phyloP scores from a whole-genome alignment of 345 rosid genomes.

The Salix koriyanagi region DNA sequence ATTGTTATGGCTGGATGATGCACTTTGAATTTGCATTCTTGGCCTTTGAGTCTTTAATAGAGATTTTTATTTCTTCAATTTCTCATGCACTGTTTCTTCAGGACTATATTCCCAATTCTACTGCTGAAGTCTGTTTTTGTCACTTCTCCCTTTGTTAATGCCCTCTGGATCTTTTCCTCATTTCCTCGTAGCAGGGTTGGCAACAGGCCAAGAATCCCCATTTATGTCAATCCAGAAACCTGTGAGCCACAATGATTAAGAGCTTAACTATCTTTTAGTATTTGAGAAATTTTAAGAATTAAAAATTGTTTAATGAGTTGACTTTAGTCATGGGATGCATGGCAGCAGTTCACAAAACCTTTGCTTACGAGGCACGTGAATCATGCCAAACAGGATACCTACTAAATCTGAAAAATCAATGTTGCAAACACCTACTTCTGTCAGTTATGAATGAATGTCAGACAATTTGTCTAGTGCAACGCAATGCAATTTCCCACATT shows the following conservation, averaged over 20 bases:
- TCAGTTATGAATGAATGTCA: not conserved
- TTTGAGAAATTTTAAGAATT: not conserved
- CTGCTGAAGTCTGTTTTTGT: not conserved
- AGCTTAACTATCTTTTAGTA: not conserved
- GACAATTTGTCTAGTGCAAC: not conserved
- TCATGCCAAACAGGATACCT: not conserved
- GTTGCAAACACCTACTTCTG: too few relatives aligned
- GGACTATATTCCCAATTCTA: not conserved
- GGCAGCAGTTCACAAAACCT: not conserved
- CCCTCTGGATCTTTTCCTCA: not conserved
- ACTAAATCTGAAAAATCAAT: too few relatives aligned
- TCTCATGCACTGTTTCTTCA: not conserved
- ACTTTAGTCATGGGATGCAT: not conserved
- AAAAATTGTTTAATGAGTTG: not conserved
- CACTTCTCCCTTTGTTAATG: not conserved
- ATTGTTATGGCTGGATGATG: not conserved
- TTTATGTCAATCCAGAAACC: not conserved
- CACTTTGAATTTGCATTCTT: not conserved
- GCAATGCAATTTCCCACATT: not conserved
- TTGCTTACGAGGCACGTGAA: not conserved
- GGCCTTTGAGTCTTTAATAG: not conserved
- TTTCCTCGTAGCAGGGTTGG: not conserved
- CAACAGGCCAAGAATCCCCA: not conserved
- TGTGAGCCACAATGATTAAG: not conserved
- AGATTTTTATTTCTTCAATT: not conserved